These are phyloP conservation scores for Hyaloscypha variabilis DNA, from an alignment of 495 filamentous ascomycete species.

Conservation along the genomic window DNA sequence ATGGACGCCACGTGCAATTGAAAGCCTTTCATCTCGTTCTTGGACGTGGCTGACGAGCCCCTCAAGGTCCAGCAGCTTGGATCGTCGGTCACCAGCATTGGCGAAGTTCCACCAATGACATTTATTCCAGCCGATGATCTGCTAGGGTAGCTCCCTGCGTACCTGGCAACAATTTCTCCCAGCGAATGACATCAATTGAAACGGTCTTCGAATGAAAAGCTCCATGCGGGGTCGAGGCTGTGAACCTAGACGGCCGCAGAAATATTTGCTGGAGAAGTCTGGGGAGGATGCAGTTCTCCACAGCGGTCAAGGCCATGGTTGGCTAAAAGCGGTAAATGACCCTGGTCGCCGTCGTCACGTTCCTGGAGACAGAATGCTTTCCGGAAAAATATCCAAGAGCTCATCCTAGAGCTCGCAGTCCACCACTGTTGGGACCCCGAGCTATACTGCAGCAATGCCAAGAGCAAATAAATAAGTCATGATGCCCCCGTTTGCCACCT, in stretches of 20 bases:
- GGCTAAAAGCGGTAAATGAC: not conserved
- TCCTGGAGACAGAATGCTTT: conserved; percentile 5
- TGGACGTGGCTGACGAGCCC: not conserved
- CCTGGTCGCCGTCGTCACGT: conserved; percentile 15
- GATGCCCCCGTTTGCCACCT: not conserved
- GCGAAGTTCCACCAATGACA: conserved; percentile 24
- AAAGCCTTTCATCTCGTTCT: not conserved
- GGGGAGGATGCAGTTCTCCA: conserved; percentile 14
- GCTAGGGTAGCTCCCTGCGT: conserved; percentile 10
- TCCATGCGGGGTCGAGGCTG: conserved; percentile 15
- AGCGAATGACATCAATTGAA: conserved; percentile 14
- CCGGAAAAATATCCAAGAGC: conserved; percentile 31
- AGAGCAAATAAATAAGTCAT: conserved; percentile 21
- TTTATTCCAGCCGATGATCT: not conserved
- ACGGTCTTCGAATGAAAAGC: conserved; percentile 8
- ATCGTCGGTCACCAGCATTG: not conserved
- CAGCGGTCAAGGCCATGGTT: conserved; percentile 1
- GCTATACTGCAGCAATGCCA: not conserved
- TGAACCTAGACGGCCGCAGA: not conserved
- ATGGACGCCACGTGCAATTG: not conserved
- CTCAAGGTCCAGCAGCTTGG: not conserved
- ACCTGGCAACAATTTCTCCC: conserved; percentile 6
- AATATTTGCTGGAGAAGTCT: conserved; percentile 17
- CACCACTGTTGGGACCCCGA: not conserved
- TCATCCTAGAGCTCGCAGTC: not conserved